Percentiles rank a stretch among this genome's conserved stretches.
phyloP scores from a whole-genome alignment of 768 basidiomycete species.

The Tricholoma furcatifolium region DNA sequence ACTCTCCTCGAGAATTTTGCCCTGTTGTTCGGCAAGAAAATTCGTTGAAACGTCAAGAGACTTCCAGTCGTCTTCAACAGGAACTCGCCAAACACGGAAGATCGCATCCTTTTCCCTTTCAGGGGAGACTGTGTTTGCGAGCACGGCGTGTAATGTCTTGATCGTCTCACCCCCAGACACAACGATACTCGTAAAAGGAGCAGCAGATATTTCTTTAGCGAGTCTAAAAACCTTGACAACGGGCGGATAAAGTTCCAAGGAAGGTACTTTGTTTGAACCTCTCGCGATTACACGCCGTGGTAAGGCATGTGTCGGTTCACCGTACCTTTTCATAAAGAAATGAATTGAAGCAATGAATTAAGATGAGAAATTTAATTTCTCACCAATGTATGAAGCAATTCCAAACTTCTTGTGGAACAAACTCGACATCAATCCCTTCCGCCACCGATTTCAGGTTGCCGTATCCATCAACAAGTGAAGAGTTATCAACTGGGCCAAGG shows the following conservation, averaged over 20 bases:
- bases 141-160: constrained; percentile 35
- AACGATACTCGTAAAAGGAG: constrained; percentile 34
- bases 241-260: constrained; percentile 75
- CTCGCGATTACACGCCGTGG: constrained; percentile 67
- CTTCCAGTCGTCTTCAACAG: constrained; percentile 35
- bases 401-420: constrained; percentile 76
- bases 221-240: constrained; percentile 56
- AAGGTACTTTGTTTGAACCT: constrained; percentile 46
- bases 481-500: constrained; percentile 77
- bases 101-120: constrained; percentile 29
- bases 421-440: constrained; percentile 74
- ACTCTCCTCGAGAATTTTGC: constrained; percentile 44
- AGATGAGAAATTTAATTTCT: constrained; percentile 16
- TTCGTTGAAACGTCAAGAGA: constrained; percentile 31
- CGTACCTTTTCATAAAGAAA: constrained; percentile 57
- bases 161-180: constrained; percentile 56
- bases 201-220: constrained; percentile 24
- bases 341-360: not conserved
- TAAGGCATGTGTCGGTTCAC: constrained; percentile 51
- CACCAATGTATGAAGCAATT: constrained; percentile 68
- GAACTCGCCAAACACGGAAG: constrained; percentile 67
- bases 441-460: constrained; percentile 41
- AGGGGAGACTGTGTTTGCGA: constrained; percentile 36
- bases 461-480: constrained; percentile 54
- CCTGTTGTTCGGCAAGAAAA: constrained; percentile 27